Evolutionary conservation across 2,329 filamentous ascomycete genomes (phyloP), one percentile per base, ranked within the genome.

Genomic region (Stachybotrys chartarum): DNA sequence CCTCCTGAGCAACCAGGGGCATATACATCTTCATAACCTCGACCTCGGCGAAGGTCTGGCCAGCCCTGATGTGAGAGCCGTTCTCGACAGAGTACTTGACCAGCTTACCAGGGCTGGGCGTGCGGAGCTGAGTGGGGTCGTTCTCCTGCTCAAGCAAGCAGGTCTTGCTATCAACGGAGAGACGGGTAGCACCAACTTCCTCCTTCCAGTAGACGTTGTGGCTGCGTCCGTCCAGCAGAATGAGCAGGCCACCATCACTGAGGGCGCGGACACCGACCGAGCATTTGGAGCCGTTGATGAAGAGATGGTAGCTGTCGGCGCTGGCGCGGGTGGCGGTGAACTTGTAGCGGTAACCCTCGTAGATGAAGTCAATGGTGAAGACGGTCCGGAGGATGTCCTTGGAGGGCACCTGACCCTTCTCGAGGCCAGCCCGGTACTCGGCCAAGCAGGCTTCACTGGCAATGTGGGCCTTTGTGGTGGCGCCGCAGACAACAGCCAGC

Each of bases 11-110:
- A 58, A 99, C 83, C 55, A 99, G 81, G 67, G 94, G 94, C 94
- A 99, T 99, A 82, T 97, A 97, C 94, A 99, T 99, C 83, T 99
- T 99, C 94, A 99, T 99, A 75, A 99, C 94, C 76, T 99, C 94
- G 46, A 99, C 93, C 73, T 99, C 94, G 55, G 94, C 94, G 68
- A 91, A 99, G 39, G 93, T 80, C 73, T 97, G 90, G 56, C 93
- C 93, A 64, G 95, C 91, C 72, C 85, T 87, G 73, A 99, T 85
- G 71, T 99, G 94, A 63, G 91, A 83, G 58, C 94, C 94, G 67
- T 96, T 97, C 72, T 97, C 94, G 2, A 99, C 90, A 1, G 91
- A 89, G 75, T 94, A 99, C 77, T 96, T 97, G 77, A 99, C 93
- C 42, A 99, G 87, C 79, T 99, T 99, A 72, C 94, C 94, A 50